Percentiles rank a stretch among this genome's conserved stretches.
Conservation (phyloP, 768 basidiomycete species). For the Russula dissimulans region DNA sequence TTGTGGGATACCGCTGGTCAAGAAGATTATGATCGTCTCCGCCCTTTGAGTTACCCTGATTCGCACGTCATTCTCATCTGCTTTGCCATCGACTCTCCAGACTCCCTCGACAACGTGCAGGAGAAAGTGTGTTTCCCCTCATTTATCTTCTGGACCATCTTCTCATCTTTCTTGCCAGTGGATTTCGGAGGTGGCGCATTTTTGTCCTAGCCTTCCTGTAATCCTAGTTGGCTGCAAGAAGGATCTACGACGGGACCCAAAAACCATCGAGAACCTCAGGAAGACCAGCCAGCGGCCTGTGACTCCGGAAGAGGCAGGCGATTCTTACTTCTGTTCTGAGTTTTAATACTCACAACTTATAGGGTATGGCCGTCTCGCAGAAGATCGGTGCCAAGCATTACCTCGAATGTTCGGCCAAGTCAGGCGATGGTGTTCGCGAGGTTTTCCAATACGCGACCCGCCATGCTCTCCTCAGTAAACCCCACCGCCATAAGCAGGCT, state of each 20-base stretch:
- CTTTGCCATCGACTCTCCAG: slow-evolving; percentile 96
- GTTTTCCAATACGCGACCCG: slow-evolving; percentile 98
- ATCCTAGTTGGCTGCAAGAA: slow-evolving; percentile 99
- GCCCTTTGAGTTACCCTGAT: slow-evolving; percentile 96
- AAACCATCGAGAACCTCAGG: slow-evolving; percentile 89
- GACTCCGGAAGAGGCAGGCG: slow-evolving; percentile 77
- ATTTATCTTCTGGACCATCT: neutral
- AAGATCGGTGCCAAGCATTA: slow-evolving; percentile 97
- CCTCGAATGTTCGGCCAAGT: slow-evolving; percentile 94
- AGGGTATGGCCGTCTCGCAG: slow-evolving; percentile 92
- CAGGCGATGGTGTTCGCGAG: slow-evolving; percentile 94
- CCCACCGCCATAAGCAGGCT: slow-evolving; percentile 35
- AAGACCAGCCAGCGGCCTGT: slow-evolving; percentile 94
- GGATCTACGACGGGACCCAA: slow-evolving; percentile 88
- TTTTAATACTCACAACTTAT: slow-evolving; percentile 3
- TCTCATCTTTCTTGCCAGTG: slow-evolving; percentile 44
- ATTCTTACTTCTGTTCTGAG: neutral
- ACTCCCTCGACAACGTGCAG: slow-evolving; percentile 98
- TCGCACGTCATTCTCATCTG: slow-evolving; percentile 99
- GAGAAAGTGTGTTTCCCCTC: slow-evolving; percentile 70
- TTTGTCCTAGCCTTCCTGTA: slow-evolving; percentile 89
- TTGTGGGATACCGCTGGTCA: slow-evolving; percentile 99
- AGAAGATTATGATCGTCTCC: slow-evolving; percentile 97
- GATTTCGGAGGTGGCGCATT: slow-evolving; percentile 98
- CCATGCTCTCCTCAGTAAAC: slow-evolving; percentile 68